Conservation (phyloP, 2,329 filamentous ascomycete species). For the Aspergillus sp. region DNA sequence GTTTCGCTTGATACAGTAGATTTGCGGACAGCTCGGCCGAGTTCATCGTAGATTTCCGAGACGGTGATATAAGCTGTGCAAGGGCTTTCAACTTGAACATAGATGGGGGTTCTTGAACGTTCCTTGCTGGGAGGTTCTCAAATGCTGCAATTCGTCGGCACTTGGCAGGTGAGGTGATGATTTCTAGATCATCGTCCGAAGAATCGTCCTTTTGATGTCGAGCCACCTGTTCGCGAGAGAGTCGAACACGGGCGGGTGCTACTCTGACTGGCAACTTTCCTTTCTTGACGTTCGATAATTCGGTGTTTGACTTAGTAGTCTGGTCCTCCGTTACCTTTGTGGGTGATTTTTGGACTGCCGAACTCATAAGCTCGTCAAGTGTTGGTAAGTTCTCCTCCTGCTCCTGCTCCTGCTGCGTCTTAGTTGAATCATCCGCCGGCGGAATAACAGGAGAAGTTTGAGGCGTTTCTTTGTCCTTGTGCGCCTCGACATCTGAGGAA, state of each 20-base stretch:
- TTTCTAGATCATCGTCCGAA: slow-evolving; percentile 61
- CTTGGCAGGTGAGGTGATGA: slow-evolving; percentile 51
- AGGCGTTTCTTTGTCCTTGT: slow-evolving; percentile 59
- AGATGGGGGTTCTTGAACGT: slow-evolving; percentile 59
- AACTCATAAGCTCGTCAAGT: slow-evolving; percentile 36
- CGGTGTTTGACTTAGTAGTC: slow-evolving; percentile 23
- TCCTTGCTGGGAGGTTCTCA: slow-evolving; percentile 64
- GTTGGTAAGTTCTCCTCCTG: slow-evolving; percentile 39
- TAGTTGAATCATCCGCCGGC: background rate
- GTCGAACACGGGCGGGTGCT: slow-evolving; percentile 39
- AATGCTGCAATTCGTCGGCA: slow-evolving; percentile 60
- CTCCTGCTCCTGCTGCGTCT: slow-evolving; percentile 16
- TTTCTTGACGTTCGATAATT: slow-evolving; percentile 23
- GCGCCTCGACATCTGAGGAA: slow-evolving; percentile 44
- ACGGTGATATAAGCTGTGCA: slow-evolving; percentile 66
- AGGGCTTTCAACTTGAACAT: slow-evolving; percentile 70
- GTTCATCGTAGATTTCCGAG: slow-evolving; percentile 60
- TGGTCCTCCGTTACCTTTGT: slow-evolving; percentile 10
- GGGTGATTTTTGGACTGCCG: slow-evolving; percentile 21
- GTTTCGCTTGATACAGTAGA: slow-evolving; percentile 69
- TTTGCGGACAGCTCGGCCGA: slow-evolving; percentile 66
- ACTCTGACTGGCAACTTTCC: slow-evolving; percentile 29
- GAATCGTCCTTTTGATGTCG: slow-evolving; percentile 42
- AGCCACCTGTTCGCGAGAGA: slow-evolving; percentile 39
- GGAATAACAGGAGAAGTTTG: slow-evolving; percentile 63